Conservation (phyloP, 805 yeast species). For the Candida multigemmis region DNA sequence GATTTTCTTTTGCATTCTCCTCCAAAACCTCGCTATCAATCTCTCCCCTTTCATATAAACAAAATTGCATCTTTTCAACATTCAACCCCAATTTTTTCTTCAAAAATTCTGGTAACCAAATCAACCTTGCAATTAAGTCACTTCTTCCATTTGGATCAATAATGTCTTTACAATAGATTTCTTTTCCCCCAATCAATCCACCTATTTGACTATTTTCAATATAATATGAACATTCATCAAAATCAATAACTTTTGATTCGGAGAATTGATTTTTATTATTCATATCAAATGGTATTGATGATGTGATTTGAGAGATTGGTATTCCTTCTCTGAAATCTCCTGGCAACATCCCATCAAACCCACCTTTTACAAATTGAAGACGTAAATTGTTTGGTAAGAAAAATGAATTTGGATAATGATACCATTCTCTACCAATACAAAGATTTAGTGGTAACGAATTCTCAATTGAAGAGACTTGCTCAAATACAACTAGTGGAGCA, state of each 20-base stretch:
- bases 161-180: constrained; percentile 40
- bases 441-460: constrained; percentile 12
- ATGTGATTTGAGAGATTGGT: constrained; percentile 19
- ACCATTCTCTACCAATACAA: constrained; percentile 95
- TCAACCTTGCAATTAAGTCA: constrained; percentile 41
- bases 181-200: constrained; percentile 39
- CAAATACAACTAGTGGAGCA: constrained; percentile 46
- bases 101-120: constrained; percentile 38
- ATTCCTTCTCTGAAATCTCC: constrained; percentile 62
- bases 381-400: constrained; percentile 61
- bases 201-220: constrained; percentile 47
- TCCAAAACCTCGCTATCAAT: not conserved
- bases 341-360: constrained; percentile 82
- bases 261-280: constrained; percentile 69
- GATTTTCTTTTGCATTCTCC: not conserved
- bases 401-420: constrained; percentile 82
- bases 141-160: constrained; percentile 47
- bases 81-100: constrained; percentile 18
- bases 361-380: constrained; percentile 60
- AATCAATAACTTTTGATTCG: constrained; percentile 39
- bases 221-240: constrained; percentile 55
- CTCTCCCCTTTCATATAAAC: constrained; percentile 23
- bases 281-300: constrained; percentile 53
- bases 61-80: constrained; percentile 42
- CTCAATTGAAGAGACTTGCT: constrained; percentile 1